Evolutionary conservation across 73 alveolate species (phyloP).

Genomic region (Paramecium tetraurelia): DNA sequence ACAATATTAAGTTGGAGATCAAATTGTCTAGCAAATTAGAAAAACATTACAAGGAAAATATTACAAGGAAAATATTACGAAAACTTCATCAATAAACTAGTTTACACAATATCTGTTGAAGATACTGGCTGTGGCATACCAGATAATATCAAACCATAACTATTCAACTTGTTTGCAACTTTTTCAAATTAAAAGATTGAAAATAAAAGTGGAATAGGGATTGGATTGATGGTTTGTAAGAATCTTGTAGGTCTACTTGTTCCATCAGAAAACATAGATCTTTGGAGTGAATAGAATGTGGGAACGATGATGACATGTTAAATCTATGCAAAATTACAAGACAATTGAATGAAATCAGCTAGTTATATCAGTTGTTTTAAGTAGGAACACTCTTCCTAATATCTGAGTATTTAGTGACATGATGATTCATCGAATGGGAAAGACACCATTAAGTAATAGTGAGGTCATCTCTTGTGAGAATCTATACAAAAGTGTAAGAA

Average conservation of each 20-base stretch:
- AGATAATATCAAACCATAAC: neutral
- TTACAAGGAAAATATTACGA: neutral
- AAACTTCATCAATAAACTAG: neutral
- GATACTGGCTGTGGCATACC: constrained; percentile 65
- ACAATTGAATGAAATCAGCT: neutral
- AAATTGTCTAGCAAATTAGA: neutral
- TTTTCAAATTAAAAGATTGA: constrained; percentile 10
- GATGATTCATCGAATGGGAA: neutral
- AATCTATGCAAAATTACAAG: neutral
- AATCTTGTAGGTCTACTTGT: constrained; percentile 46
- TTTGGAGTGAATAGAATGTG: constrained; percentile 1
- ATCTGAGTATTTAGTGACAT: neutral
- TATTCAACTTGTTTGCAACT: constrained; percentile 55
- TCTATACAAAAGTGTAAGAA: neutral
- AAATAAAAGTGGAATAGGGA: constrained; percentile 58
- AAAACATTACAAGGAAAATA: neutral
- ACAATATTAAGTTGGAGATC: neutral
- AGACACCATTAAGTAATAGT: neutral
- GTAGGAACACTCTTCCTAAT: neutral
- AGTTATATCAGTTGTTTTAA: neutral
- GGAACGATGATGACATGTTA: constrained; percentile 42
- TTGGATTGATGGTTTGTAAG: constrained; percentile 61
- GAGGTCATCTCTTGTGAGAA: neutral
- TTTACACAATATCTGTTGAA: neutral
- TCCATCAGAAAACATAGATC: constrained; percentile 14